These are phyloP conservation scores for Xylaria flabelliformis DNA, from an alignment of 495 filamentous ascomycete species.

Conservation along the genomic window DNA sequence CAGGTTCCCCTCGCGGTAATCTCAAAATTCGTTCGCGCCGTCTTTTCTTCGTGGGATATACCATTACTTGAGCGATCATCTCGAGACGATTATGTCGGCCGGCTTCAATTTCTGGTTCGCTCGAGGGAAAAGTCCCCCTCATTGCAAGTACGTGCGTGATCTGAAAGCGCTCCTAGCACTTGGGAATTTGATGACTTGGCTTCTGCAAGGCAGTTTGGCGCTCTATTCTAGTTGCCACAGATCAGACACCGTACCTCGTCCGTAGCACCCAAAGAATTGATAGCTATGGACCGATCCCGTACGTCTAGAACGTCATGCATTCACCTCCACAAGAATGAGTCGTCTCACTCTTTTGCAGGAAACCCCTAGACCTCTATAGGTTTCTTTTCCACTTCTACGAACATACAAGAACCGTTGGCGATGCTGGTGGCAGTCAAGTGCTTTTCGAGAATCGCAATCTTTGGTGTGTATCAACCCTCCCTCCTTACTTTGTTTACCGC, in stretches of 20 bases:
- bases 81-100: slow-evolving; percentile 6
- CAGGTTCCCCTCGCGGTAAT: neutral
- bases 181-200: slow-evolving; percentile 38
- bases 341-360: slow-evolving; percentile 35
- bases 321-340: slow-evolving; percentile 24
- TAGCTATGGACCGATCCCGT: neutral
- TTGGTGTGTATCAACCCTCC: slow-evolving; percentile 44
- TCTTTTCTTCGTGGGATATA: neutral
- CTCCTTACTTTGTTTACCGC: slow-evolving; percentile 14
- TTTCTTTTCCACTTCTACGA: slow-evolving; percentile 16
- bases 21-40: neutral
- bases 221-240: neutral
- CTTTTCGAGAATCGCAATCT: slow-evolving; percentile 30
- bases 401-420: neutral
- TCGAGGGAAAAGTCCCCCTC: neutral
- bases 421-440: neutral
- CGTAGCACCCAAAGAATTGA: neutral
- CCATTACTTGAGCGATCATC: neutral
- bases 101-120: slow-evolving; percentile 8
- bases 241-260: slow-evolving; percentile 10
- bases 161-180: slow-evolving; percentile 29
- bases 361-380: slow-evolving; percentile 9
- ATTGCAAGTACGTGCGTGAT: slow-evolving; percentile 42
- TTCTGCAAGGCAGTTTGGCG: slow-evolving; percentile 15
- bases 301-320: slow-evolving; percentile 26